These are phyloP conservation scores for Niveomyces coronatus DNA, from an alignment of 2,329 filamentous ascomycete genomes.

Conservation along the genomic window DNA sequence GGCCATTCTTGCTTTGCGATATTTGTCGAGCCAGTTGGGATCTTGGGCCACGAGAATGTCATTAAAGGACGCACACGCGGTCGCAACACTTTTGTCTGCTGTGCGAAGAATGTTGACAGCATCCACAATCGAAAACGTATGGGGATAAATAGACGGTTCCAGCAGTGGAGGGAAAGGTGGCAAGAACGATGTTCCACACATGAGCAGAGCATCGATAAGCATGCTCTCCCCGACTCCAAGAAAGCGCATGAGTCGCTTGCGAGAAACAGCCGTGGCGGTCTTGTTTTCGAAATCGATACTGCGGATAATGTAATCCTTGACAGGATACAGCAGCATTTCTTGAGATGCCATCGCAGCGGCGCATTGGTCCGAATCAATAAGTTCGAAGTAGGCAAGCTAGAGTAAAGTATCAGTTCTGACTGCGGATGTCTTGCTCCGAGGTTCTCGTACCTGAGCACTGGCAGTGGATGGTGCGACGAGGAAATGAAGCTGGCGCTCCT, in stretches of 20 bases:
- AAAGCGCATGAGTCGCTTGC: slow-evolving; percentile 58
- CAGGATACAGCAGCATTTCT: slow-evolving; percentile 76
- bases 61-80: slow-evolving; percentile 65
- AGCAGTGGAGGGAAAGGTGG: slow-evolving; percentile 69
- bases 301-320: slow-evolving; percentile 62
- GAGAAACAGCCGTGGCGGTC: slow-evolving; percentile 52
- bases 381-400: slow-evolving; percentile 70
- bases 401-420: slow-evolving; percentile 11
- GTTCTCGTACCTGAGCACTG: slow-evolving; percentile 60
- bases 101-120: slow-evolving; percentile 68
- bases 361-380: slow-evolving; percentile 54
- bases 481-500: slow-evolving; percentile 59
- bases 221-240: slow-evolving; percentile 58
- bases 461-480: slow-evolving; percentile 81
- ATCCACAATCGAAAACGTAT: slow-evolving; percentile 57
- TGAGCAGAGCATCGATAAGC: slow-evolving; percentile 74
- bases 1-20: slow-evolving; percentile 73
- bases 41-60: slow-evolving; percentile 66
- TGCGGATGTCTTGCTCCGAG: slow-evolving; percentile 15
- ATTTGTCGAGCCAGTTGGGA: slow-evolving; percentile 72
- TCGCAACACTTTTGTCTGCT: slow-evolving; percentile 57
- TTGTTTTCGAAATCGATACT: slow-evolving; percentile 58
- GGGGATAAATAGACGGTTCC: slow-evolving; percentile 42
- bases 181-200: slow-evolving; percentile 73
- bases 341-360: slow-evolving; percentile 75